phyloP scores from a whole-genome alignment of 306 rosid genomes.

The apple (Malus domestica) region DNA sequence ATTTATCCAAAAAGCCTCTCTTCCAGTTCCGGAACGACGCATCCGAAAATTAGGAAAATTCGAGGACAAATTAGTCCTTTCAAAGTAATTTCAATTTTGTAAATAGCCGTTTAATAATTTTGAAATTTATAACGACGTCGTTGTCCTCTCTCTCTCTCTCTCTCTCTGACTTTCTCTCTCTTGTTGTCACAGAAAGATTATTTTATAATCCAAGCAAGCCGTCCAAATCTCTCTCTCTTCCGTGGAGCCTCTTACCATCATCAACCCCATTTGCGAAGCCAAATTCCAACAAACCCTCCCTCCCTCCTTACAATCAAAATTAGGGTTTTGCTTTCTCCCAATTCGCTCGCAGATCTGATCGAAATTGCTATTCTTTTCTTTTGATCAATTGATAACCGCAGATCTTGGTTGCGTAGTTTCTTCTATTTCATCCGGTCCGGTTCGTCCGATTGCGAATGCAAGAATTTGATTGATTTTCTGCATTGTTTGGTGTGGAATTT shows the following conservation, averaged over 20 bases:
- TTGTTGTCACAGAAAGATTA: not conserved
- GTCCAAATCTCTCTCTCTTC: slow-evolving; percentile 2
- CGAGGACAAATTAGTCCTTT: slow-evolving; percentile 15
- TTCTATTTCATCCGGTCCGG: not conserved
- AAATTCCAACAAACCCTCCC: not conserved
- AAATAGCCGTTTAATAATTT: slow-evolving; percentile 45
- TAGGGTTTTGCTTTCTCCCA: slow-evolving; percentile 26
- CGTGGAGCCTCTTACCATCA: slow-evolving; percentile 29
- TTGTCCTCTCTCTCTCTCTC: not conserved
- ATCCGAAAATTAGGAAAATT: not conserved
- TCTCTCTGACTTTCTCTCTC: not conserved
- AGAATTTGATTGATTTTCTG: not conserved
- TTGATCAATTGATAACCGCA: slow-evolving; percentile 9
- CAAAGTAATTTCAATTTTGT: not conserved
- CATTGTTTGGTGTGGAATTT: slow-evolving; percentile 10
- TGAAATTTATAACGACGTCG: slow-evolving; percentile 18
- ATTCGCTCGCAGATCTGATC: slow-evolving; percentile 52
- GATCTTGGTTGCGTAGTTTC: slow-evolving; percentile 25
- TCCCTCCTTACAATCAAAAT: slow-evolving; percentile 1
- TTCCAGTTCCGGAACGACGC: not conserved
- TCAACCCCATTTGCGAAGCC: slow-evolving; percentile 3
- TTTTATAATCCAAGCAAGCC: slow-evolving; percentile 14
- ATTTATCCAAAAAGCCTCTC: no score
- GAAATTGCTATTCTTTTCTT: slow-evolving; percentile 3
- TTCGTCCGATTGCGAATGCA: not conserved